These are phyloP conservation scores for Scenedesmus sp. DNA, from an alignment of 163 green algal species.

Conservation along the genomic window DNA sequence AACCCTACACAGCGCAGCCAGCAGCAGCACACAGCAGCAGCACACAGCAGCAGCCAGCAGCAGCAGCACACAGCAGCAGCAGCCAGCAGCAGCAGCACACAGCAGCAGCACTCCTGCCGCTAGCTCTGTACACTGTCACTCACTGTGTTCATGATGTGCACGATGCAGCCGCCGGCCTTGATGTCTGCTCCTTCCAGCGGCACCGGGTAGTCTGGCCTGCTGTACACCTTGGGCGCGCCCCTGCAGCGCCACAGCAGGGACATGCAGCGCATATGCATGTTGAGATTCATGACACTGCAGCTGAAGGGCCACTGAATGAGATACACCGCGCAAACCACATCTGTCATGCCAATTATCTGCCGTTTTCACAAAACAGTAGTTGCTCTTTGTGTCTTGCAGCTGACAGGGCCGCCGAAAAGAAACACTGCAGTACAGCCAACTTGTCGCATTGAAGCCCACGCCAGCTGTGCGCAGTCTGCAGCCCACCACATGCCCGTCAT, in stretches of 20 bases:
- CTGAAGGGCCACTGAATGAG: no score
- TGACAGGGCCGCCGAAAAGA: no score
- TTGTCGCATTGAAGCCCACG: no score
- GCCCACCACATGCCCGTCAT: no score
- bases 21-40: neutral
- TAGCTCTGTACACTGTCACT: neutral
- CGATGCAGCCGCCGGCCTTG: conserved; percentile 27
- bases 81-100: neutral
- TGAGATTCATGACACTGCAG: neutral
- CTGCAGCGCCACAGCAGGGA: neutral
- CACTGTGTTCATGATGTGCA: conserved; percentile 7
- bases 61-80: neutral
- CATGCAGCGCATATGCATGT: neutral
- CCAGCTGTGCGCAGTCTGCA: no score
- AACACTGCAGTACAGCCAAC: no score
- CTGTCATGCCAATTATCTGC: no score
- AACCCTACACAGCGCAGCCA: neutral
- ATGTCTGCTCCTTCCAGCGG: neutral
- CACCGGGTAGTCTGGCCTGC: conserved; percentile 25
- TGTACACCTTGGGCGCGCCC: neutral
- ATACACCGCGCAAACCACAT: no score
- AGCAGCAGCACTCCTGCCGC: neutral
- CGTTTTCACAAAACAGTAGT: no score
- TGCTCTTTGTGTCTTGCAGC: no score
- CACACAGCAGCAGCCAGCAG: neutral